Evolutionary conservation across 1,284 basidiomycete species (phyloP).

Genomic region (Grifola frondosa): DNA sequence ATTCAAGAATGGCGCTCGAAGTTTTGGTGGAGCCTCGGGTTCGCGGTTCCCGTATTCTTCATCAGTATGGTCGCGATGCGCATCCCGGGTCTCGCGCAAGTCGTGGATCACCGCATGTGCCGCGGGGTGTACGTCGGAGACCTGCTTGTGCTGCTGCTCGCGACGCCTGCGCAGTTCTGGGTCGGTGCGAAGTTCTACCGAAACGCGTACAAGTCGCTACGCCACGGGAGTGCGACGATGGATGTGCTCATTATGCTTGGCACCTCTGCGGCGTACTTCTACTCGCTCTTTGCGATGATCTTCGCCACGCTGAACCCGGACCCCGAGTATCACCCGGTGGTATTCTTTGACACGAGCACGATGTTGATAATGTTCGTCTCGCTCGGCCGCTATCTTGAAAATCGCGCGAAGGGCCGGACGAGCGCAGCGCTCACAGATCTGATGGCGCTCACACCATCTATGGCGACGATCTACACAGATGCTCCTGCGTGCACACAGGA

Average conservation of each 20-base stretch:
- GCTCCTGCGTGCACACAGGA: constrained; percentile 76
- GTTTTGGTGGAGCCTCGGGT: constrained; percentile 73
- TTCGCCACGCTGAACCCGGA: constrained; percentile 64
- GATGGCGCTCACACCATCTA: constrained; percentile 91
- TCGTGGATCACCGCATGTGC: constrained; percentile 52
- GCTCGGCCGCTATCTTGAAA: constrained; percentile 94
- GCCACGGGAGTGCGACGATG: constrained; percentile 91
- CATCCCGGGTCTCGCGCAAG: constrained; percentile 54
- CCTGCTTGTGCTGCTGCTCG: constrained; percentile 77
- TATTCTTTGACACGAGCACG: constrained; percentile 98
- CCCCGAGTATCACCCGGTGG: constrained; percentile 74
- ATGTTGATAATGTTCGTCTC: constrained; percentile 99
- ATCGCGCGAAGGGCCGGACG: constrained; percentile 95
- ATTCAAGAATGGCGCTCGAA: constrained; percentile 88
- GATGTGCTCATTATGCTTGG: constrained; percentile 97
- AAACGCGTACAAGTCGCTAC: constrained; percentile 88
- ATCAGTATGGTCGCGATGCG: constrained; percentile 87
- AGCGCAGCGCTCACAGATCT: constrained; percentile 95
- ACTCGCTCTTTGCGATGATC: constrained; percentile 78
- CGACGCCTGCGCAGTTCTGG: constrained; percentile 93
- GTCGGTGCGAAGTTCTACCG: constrained; percentile 87
- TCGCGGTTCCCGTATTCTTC: constrained; percentile 93
- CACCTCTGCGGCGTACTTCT: constrained; percentile 91
- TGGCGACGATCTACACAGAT: constrained; percentile 93
- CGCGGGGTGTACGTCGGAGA: constrained; percentile 83